These are phyloP conservation scores for Geotrichum cucujoidarum DNA, from an alignment of 1,139 yeast species.

Conservation along the genomic window DNA sequence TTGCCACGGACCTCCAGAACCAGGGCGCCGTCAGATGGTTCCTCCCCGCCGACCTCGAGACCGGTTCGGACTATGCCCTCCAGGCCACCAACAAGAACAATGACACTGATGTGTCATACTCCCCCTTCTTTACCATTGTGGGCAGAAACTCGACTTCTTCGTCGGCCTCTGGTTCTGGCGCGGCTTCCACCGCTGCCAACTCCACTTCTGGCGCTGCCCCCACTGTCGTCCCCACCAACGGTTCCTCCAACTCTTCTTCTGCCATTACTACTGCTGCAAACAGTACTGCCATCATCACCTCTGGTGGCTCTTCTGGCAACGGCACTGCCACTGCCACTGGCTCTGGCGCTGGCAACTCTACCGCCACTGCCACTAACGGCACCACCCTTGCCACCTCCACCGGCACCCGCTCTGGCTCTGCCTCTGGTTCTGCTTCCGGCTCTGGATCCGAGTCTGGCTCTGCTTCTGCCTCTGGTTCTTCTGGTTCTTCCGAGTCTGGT, in stretches of 20 bases:
- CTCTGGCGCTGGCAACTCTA: slow-evolving; percentile 18
- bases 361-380: slow-evolving; percentile 17
- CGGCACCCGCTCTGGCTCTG: slow-evolving; percentile 12
- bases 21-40: slow-evolving; percentile 39
- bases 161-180: slow-evolving; percentile 22
- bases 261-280: slow-evolving; percentile 16
- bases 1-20: slow-evolving; percentile 35
- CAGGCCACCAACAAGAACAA: slow-evolving; percentile 33
- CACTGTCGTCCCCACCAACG: slow-evolving; percentile 19
- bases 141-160: slow-evolving; percentile 21
- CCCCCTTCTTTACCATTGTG: slow-evolving; percentile 34
- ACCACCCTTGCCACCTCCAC: slow-evolving; percentile 16
- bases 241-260: slow-evolving; percentile 13
- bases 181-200: slow-evolving; percentile 19
- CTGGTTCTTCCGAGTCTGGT: background rate
- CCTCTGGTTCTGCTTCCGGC: slow-evolving; percentile 11
- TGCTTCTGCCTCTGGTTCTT: slow-evolving; percentile 15
- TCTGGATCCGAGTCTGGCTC: slow-evolving; percentile 14
- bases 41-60: slow-evolving; percentile 32
- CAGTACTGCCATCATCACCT: slow-evolving; percentile 14
- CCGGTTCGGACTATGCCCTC: slow-evolving; percentile 36
- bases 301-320: slow-evolving; percentile 15
- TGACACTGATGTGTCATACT: slow-evolving; percentile 35
- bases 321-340: slow-evolving; percentile 17
- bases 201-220: slow-evolving; percentile 22